Evolutionary conservation across 2,329 filamentous ascomycete species (phyloP), one percentile per base, ranked within the genome.

Genomic region (Lachnellula hyalina): DNA sequence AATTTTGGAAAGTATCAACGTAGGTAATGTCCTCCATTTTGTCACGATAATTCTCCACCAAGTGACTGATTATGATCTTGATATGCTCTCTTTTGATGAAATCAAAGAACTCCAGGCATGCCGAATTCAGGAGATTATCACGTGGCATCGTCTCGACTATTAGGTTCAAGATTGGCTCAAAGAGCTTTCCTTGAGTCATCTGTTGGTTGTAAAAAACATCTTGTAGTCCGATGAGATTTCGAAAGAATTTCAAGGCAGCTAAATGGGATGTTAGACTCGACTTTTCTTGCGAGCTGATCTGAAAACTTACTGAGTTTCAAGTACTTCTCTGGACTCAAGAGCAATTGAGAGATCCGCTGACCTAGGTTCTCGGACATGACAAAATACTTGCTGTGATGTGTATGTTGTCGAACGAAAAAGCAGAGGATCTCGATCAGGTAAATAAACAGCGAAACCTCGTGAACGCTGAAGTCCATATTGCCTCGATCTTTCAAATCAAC

Each of bases 181-280:
- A 85, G 0, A 94, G 83, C 56, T 86, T 83, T 68, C 92, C 87
- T 62, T 91, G 84, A 25, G 86, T 87, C 63, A 97, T 82, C 64
- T 96, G 87, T 52, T 86, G 87, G 65, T 90, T 86, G 70, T 96
- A 96, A 64, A 94, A 96, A 52, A 95, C 90, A 68, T 97, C 93
- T 66, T 94, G 87, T 38, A 96, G 79, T 46, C 85, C 85, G 55
- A 96, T 81, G 57, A 96, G 82, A 45, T 89, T 89, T 35, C 93
- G 88, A 75, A 97, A 93, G 74, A 96, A 96, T 69, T 96, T 94
- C 62, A 99, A 81, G 5, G 92, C 90, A 65, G 90, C 89, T 92
- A 54, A 4, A 23, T 23, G 6, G 21, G 21, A 35, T 15, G 55
- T 66, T 52, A 65, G 58, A 23, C 41, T 52, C 19, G 49, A 11